Base-by-base conservation (phyloP, 176 grass and related monocot species). In the Tillandsia fasciculata region DNA sequence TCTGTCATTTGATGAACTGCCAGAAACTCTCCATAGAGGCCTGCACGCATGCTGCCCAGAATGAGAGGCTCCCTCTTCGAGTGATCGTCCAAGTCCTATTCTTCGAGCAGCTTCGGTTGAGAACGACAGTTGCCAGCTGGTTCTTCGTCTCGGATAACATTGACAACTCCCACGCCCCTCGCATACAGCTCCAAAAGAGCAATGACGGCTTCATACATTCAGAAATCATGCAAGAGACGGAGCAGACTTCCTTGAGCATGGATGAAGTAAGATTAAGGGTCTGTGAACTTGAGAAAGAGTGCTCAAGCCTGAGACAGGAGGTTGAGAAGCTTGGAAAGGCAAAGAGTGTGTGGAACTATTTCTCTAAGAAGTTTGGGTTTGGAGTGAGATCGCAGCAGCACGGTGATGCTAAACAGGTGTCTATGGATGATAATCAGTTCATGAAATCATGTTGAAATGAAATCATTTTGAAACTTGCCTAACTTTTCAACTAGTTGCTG, bases 11-110 rank as follows among this genome's bases (percentile, higher is more conserved):
- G 49, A 88, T 91, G 85, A 96, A 88, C 69, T 88, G 83, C 80
- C 87, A 86, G 91, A 96, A 96, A 79, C 78, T 96, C 29, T 96
- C 91, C 12, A 52, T 96, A 64, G 91, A 96, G 85, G 91, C 85
- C 61, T 88, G 85, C 82, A 96, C 88, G 33, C 91, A 96, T 79
- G 91, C 85, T 66, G 91, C 87, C 11, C 91, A 96, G 80, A 96
- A 96, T 65, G 88, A 96, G 78, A 78, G 85, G 51, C 83, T 96
- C 22, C 91, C 88, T 63, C 74, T 96, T 69, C 79, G 87, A 51
- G 91, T 96, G 33, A 77, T 91, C 15, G 85, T 96, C 57, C 91
- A 96, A 68, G 87, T 96, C 28, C 85, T 96, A 75, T 91, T 84
- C 86, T 96, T 96, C 51, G 91, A 96, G 85, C 91, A 96, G 75